A percentile compares a stretch with the other conserved stretches of the same genome.
These are phyloP conservation scores for Aspergillus incahuasiensis DNA, from an alignment of 495 filamentous ascomycete genomes.

Conservation along the genomic window DNA sequence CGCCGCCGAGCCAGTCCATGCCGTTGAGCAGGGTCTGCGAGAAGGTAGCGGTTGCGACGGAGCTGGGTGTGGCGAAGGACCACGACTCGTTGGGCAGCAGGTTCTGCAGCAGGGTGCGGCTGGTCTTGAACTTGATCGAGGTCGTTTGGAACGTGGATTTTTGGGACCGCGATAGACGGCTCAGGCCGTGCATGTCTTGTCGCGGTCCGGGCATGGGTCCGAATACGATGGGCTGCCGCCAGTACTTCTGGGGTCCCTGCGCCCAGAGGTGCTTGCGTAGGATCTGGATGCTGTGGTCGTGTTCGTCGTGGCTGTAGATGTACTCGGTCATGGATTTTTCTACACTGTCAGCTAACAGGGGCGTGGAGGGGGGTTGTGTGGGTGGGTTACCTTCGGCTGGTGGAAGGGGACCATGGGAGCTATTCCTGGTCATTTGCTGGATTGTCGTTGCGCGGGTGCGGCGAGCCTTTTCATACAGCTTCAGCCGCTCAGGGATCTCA, in stretches of 20 bases:
- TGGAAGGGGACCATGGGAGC: slow-evolving; percentile 20
- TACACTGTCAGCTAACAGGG: slow-evolving; percentile 9
- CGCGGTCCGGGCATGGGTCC: slow-evolving; percentile 53
- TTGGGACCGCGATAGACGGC: slow-evolving; percentile 17
- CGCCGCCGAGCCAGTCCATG: slow-evolving; percentile 53
- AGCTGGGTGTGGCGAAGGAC: slow-evolving; percentile 43
- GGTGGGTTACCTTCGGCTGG: slow-evolving; percentile 14
- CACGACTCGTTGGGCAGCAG: slow-evolving; percentile 43
- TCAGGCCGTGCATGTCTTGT: slow-evolving; percentile 33
- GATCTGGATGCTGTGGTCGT: slow-evolving; percentile 47
- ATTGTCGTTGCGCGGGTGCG: slow-evolving; percentile 50
- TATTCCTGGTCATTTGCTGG: slow-evolving; percentile 46
- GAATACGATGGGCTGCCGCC: slow-evolving; percentile 52
- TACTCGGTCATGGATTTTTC: slow-evolving; percentile 49
- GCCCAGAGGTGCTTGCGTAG: slow-evolving; percentile 44
- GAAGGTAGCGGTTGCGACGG: slow-evolving; percentile 48
- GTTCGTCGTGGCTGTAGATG: slow-evolving; percentile 58
- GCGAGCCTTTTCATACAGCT: slow-evolving; percentile 54
- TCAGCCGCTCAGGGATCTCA: slow-evolving; percentile 50
- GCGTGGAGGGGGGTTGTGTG: not conserved
- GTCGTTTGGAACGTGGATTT: slow-evolving; percentile 47
- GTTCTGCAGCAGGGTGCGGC: slow-evolving; percentile 53
- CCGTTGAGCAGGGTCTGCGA: slow-evolving; percentile 43
- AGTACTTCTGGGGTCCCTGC: slow-evolving; percentile 38
- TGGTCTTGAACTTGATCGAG: slow-evolving; percentile 54